Percentiles rank a stretch among this genome's conserved stretches.
These are phyloP conservation scores for Leishmania turanica DNA, from an alignment of 208 protist species.

Conservation along the genomic window DNA sequence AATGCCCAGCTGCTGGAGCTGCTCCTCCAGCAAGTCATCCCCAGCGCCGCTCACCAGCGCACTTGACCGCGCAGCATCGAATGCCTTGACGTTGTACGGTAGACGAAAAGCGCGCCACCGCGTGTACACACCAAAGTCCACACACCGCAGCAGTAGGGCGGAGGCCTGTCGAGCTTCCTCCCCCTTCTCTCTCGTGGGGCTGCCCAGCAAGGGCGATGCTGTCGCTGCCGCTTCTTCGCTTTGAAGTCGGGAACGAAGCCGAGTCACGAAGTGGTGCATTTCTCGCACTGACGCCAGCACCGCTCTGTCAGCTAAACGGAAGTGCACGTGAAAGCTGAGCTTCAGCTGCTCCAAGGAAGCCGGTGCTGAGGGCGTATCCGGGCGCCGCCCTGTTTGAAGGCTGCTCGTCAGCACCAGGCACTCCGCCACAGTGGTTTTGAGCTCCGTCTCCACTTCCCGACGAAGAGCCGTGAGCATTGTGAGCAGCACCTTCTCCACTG, in stretches of 20 bases:
- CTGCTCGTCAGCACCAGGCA: conserved; percentile 79
- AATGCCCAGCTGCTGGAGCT: conserved; percentile 34
- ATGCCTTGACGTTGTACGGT: conserved; percentile 83
- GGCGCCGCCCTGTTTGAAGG: conserved; percentile 23
- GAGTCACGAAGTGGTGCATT: conserved; percentile 62
- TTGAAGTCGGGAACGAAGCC: conserved; percentile 38
- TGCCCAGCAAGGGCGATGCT: background rate
- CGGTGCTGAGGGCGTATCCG: background rate
- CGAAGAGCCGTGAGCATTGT: conserved; percentile 42
- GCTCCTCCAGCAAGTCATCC: conserved; percentile 51
- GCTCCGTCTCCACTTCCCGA: conserved; percentile 37
- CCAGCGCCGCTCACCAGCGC: conserved; percentile 42
- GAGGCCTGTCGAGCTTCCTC: conserved; percentile 2
- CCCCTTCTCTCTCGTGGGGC: background rate
- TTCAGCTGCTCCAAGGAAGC: conserved; percentile 41
- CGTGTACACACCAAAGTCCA: conserved; percentile 89
- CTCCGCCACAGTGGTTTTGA: conserved; percentile 38
- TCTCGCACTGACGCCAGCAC: conserved; percentile 57
- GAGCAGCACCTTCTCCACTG: conserved; percentile 49
- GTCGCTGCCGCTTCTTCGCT: conserved; percentile 6
- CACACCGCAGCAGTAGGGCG: conserved; percentile 39
- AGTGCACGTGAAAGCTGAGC: conserved; percentile 86
- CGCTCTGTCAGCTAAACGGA: conserved; percentile 47
- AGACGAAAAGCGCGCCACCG: conserved; percentile 87
- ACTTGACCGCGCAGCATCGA: conserved; percentile 14